Base-by-base conservation (phyloP, 805 yeast genomes). In the Teunomyces gatunensis region DNA sequence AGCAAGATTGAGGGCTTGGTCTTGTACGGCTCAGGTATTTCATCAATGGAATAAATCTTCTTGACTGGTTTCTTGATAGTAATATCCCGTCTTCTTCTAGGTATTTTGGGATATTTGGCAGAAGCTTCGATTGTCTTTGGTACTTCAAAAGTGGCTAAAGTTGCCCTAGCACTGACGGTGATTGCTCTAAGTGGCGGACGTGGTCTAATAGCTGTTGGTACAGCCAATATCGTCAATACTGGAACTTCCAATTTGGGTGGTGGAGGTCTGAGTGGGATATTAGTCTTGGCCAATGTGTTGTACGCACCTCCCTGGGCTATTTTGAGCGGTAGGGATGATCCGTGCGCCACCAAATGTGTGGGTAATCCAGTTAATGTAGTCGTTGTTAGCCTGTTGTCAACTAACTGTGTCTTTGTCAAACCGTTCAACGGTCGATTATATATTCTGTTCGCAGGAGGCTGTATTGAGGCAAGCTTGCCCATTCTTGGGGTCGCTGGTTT, bases 1-100 rank as follows among this genome's bases (percentile, higher is more conserved):
- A 88, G 87, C 0, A 96, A 85, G 44, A 83, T 75, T 9, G 84
- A 77, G 1, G 99, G 99, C 63, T 92, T 94, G 10, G 83, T 77
- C 55, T 96, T 78, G 64, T 80, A 89, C 65, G 87, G 89, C 48
- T 80, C 87, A 1, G 98, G 99, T 41, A 92, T 89, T 57, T 90
- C 97, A 47, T 89, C 96, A 15, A 84, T 68, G 2, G 83, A 74
- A 61, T 87, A 90, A 4, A 84, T 80, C 54, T 79, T 83, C 60
- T 85, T 85, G 4, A 80, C 73, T 21, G 73, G 73, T 47, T 74
- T 77, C 63, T 74, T 80, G 32, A 77, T 69, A 42, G 71, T 74
- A 42, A 71, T 74, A 49, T 68, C 68, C 36, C 58, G 61, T 35
- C 59, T 58, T 23, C 65, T 57, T 18, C 56, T 55, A 9, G 74